Evolutionary conservation across 2,329 filamentous ascomycete species (phyloP).

Genomic region (Penicillium palitans): DNA sequence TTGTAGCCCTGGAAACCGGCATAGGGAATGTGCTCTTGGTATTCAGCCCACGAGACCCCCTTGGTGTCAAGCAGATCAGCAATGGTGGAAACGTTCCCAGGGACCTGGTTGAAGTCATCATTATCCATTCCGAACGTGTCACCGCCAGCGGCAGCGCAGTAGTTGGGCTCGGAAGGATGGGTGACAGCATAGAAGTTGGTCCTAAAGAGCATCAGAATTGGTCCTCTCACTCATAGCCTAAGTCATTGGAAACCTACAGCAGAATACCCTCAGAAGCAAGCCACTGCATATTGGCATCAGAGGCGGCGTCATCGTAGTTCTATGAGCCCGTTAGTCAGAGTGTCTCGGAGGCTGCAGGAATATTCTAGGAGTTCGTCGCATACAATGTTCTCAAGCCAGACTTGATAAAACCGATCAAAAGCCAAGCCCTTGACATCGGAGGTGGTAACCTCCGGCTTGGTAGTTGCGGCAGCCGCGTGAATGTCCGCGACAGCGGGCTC

Average conservation of each 20-base stretch:
- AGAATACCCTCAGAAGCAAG: slow-evolving; percentile 55
- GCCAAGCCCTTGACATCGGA: slow-evolving; percentile 67
- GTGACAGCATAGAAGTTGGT: slow-evolving; percentile 63
- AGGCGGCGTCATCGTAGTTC: slow-evolving; percentile 63
- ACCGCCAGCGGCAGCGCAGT: slow-evolving; percentile 66
- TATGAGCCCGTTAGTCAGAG: slow-evolving; percentile 7
- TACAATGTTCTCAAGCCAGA: slow-evolving; percentile 76
- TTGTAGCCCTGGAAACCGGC: slow-evolving; percentile 67
- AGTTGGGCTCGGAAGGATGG: slow-evolving; percentile 76
- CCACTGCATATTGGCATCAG: slow-evolving; percentile 50
- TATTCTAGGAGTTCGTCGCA: slow-evolving; percentile 27
- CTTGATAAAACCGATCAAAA: slow-evolving; percentile 70
- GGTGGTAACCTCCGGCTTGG: slow-evolving; percentile 60
- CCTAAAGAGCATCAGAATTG: slow-evolving; percentile 4
- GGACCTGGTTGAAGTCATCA: slow-evolving; percentile 62
- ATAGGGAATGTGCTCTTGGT: slow-evolving; percentile 77
- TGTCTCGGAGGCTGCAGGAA: background rate
- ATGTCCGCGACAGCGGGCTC: slow-evolving; percentile 32
- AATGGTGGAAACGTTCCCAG: slow-evolving; percentile 64
- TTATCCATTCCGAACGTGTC: slow-evolving; percentile 73
- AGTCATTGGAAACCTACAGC: slow-evolving; percentile 37
- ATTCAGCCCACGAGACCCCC: slow-evolving; percentile 67
- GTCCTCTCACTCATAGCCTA: background rate
- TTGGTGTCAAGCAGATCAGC: slow-evolving; percentile 68
- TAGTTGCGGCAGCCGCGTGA: slow-evolving; percentile 51